Conservation (phyloP, 225 moss, liverwort and hornwort genomes). For the Physcomitrellopsis africana region DNA sequence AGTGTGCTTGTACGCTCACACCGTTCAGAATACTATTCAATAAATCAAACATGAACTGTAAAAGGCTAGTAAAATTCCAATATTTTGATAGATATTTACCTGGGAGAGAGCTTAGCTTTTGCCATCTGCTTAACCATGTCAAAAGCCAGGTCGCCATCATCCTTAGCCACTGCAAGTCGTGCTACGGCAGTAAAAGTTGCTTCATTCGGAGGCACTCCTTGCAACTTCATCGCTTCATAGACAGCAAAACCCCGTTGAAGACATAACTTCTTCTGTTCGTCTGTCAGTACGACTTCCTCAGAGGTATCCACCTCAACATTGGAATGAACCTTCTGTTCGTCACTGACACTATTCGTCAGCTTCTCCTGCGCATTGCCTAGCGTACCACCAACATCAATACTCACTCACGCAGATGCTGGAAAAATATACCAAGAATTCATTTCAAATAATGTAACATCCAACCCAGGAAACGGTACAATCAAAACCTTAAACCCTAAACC, state of each 20-base stretch:
- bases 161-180: constrained; percentile 82
- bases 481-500: background rate
- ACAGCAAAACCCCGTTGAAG: constrained; percentile 76
- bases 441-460: no score
- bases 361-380: constrained; percentile 49
- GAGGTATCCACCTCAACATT: constrained; percentile 29
- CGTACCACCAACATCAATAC: constrained; percentile 11
- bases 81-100: constrained; percentile 34
- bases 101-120: constrained; percentile 77
- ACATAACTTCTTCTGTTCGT: constrained; percentile 66
- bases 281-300: constrained; percentile 57
- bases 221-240: constrained; percentile 82
- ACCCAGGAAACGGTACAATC: background rate
- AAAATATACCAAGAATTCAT: background rate
- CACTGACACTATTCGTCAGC: constrained; percentile 16
- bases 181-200: constrained; percentile 95
- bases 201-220: constrained; percentile 83
- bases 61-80: background rate
- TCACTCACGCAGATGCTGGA: background rate
- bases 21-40: background rate
- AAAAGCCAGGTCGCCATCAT: constrained; percentile 92
- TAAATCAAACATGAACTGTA: background rate
- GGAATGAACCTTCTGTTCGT: constrained; percentile 34
- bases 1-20: background rate
- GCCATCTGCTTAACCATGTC: constrained; percentile 98